These are phyloP conservation scores for Pseudoscleropodium purum DNA, from an alignment of 225 moss, liverwort and hornwort species.

Conservation along the genomic window DNA sequence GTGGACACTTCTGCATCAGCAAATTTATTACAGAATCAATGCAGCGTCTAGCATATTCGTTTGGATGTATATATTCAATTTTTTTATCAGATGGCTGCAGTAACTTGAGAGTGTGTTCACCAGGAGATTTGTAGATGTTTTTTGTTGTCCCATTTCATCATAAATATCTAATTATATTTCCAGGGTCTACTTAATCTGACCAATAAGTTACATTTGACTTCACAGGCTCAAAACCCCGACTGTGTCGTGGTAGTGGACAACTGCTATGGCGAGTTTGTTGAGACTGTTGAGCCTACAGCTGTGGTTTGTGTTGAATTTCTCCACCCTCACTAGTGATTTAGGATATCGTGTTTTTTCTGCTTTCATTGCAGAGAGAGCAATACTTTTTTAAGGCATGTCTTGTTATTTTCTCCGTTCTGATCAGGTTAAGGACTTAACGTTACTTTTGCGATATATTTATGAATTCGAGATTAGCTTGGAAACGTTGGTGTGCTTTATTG, in stretches of 20 bases:
- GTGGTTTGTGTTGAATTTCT: slow-evolving; percentile 45
- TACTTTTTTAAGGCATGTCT: background rate
- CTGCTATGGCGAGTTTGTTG: slow-evolving; percentile 94
- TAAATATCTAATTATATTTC: background rate
- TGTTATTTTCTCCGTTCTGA: background rate
- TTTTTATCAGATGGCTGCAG: background rate
- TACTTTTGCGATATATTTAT: background rate
- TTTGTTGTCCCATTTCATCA: background rate
- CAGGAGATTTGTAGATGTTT: background rate
- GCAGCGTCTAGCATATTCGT: background rate
- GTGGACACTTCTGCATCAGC: background rate
- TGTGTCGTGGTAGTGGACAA: slow-evolving; percentile 87
- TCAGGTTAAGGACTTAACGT: background rate
- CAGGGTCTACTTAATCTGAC: background rate
- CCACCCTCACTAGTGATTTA: background rate
- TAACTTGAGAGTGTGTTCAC: background rate
- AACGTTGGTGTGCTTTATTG: background rate
- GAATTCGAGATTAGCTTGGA: background rate
- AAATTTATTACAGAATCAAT: background rate
- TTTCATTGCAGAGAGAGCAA: background rate
- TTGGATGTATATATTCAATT: background rate
- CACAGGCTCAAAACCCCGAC: slow-evolving; percentile 65
- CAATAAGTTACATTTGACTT: background rate
- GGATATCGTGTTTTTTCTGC: background rate
- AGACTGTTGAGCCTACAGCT: slow-evolving; percentile 71